These are phyloP conservation scores for Claviceps fusiformis DNA, from an alignment of 2,329 filamentous ascomycete genomes.

Conservation along the genomic window DNA sequence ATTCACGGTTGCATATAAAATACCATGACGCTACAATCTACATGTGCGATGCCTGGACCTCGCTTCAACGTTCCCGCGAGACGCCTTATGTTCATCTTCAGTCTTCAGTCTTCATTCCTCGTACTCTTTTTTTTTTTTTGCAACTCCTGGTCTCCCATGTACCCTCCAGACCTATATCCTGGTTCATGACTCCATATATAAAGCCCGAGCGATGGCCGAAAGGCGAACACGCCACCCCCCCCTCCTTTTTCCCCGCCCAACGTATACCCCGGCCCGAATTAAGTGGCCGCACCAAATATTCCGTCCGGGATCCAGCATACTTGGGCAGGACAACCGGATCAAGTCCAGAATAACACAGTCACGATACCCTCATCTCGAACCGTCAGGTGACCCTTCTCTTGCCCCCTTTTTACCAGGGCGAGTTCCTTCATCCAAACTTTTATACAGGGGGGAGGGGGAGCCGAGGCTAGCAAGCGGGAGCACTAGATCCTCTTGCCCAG, in stretches of 20 bases:
- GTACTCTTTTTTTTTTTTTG: too few relatives aligned
- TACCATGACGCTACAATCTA: not conserved
- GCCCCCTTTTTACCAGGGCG: not conserved
- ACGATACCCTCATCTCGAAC: constrained; percentile 1
- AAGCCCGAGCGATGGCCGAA: not conserved
- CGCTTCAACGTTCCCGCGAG: too few relatives aligned
- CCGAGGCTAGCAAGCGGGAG: not conserved
- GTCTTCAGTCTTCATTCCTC: too few relatives aligned
- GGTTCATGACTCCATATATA: not conserved
- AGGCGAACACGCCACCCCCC: not conserved
- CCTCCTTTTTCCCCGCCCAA: too few relatives aligned
- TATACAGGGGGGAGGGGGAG: not conserved
- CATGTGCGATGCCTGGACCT: too few relatives aligned
- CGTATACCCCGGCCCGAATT: not conserved
- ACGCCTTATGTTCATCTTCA: too few relatives aligned
- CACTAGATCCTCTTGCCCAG: not conserved
- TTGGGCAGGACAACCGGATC: not conserved
- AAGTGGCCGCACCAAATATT: not conserved
- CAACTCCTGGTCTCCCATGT: too few relatives aligned
- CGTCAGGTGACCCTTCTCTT: constrained; percentile 1
- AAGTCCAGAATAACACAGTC: not conserved
- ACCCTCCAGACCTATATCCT: not conserved
- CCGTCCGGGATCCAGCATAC: not conserved
- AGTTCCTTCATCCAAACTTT: not conserved
- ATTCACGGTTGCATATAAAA: not conserved